Conservation (phyloP, 441 rosid species). For the Geranium incanum region DNA sequence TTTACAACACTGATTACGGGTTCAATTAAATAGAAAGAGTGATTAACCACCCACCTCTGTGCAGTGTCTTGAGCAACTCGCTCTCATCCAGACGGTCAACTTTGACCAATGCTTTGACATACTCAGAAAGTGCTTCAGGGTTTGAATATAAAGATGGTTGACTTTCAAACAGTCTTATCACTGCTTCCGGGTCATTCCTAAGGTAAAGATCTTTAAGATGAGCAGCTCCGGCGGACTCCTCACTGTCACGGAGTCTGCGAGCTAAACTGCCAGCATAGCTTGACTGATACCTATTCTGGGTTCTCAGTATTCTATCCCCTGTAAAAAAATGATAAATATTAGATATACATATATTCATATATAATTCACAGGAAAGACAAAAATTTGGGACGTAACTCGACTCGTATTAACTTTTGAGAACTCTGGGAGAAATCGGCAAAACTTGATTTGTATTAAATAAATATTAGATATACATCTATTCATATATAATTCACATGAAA, state of each 20-base stretch:
- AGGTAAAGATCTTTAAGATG: slow-evolving; percentile 59
- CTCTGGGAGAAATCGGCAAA: no score
- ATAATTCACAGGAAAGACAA: no score
- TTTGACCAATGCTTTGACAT: slow-evolving; percentile 81
- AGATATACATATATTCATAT: no score
- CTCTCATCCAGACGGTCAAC: slow-evolving; percentile 81
- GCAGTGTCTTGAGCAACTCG: slow-evolving; percentile 69
- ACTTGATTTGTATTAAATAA: no score
- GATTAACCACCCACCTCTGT: slow-evolving; percentile 49
- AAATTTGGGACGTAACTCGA: no score
- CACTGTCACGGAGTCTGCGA: slow-evolving; percentile 69
- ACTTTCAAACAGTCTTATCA: slow-evolving; percentile 74
- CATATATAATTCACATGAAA: no score
- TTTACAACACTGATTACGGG: no score
- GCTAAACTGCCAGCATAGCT: slow-evolving; percentile 66
- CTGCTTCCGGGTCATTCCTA: slow-evolving; percentile 77
- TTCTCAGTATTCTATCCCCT: slow-evolving; percentile 34
- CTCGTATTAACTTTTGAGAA: no score
- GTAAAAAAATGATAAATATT: slow-evolving; percentile 13
- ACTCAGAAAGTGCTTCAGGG: slow-evolving; percentile 69
- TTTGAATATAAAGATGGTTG: slow-evolving; percentile 64
- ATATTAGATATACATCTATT: no score
- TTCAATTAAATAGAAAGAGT: no score
- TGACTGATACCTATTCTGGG: slow-evolving; percentile 50
- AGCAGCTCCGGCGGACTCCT: slow-evolving; percentile 49